These are phyloP conservation scores for Striga asiatica DNA, from an alignment of 257 asterid genomes.

Conservation along the genomic window DNA sequence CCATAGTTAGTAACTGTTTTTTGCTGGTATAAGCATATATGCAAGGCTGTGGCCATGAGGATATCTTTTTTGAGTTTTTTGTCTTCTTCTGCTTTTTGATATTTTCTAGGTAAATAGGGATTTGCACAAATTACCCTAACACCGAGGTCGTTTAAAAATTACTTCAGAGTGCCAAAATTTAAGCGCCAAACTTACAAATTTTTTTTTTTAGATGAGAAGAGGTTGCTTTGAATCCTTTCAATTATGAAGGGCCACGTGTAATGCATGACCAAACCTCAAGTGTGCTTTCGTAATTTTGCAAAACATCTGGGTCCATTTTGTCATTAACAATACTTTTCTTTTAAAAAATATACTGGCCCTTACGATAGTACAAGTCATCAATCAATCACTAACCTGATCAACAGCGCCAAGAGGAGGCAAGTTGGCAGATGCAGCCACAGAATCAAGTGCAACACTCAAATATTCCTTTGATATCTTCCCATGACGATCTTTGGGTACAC, in stretches of 20 bases:
- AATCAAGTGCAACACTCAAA: slow-evolving; percentile 58
- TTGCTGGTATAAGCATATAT: no score
- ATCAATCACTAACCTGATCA: slow-evolving; percentile 53
- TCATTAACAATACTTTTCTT: no score
- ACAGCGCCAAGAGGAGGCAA: slow-evolving; percentile 81
- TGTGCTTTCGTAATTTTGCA: neutral
- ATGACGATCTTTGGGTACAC: slow-evolving; percentile 47
- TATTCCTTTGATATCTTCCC: slow-evolving; percentile 62
- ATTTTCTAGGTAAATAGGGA: no score
- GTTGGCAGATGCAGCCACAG: slow-evolving; percentile 67
- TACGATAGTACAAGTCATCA: neutral
- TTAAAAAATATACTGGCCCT: no score
- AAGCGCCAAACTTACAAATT: no score
- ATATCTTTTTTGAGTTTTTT: no score
- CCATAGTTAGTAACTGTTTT: no score
- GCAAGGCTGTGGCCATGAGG: no score
- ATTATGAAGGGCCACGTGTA: neutral
- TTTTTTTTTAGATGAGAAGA: no score
- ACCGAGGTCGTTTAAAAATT: neutral
- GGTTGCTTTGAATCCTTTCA: no score
- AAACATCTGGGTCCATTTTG: neutral
- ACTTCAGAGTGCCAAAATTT: neutral
- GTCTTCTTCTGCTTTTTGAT: no score
- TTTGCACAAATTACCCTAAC: neutral
- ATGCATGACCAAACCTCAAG: neutral